Percentiles rank a stretch among this genome's conserved stretches.
These are phyloP conservation scores for Umbelopsis sp. DNA, from an alignment of 371 early-diverging fungal species.

Conservation along the genomic window DNA sequence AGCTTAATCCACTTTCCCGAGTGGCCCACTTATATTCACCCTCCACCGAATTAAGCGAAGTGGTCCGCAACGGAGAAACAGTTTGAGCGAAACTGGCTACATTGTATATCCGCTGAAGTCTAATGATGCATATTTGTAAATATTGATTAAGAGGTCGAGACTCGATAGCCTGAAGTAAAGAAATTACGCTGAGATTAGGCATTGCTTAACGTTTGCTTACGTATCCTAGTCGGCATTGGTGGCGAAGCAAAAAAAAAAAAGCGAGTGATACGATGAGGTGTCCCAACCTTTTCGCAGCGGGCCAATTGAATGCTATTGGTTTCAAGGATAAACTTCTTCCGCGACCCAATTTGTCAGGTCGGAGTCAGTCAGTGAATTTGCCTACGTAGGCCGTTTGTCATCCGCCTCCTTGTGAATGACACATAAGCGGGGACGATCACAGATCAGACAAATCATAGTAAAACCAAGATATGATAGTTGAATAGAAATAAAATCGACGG, in stretches of 20 bases:
- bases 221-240: neutral
- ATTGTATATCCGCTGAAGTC: neutral
- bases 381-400: neutral
- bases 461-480: neutral
- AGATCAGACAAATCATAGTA: neutral
- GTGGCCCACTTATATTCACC: too few species aligned
- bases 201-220: neutral
- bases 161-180: too few species aligned
- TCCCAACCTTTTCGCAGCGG: too few species aligned
- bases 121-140: too few species aligned
- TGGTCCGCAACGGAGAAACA: neutral
- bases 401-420: neutral
- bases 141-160: too few species aligned
- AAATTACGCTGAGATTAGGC: neutral
- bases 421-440: neutral
- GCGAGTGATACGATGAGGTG: neutral
- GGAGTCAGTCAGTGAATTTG: neutral
- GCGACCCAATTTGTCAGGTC: conserved; percentile 12
- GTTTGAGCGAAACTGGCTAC: conserved; percentile 17
- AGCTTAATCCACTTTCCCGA: too few species aligned
- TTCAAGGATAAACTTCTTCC: conserved; percentile 8
- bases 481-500: neutral
- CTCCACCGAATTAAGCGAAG: neutral
- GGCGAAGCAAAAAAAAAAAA: neutral
- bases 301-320: neutral